Evolutionary conservation across 371 early-diverging fungal genomes (phyloP).

Genomic region (Actinomucor elegans): DNA sequence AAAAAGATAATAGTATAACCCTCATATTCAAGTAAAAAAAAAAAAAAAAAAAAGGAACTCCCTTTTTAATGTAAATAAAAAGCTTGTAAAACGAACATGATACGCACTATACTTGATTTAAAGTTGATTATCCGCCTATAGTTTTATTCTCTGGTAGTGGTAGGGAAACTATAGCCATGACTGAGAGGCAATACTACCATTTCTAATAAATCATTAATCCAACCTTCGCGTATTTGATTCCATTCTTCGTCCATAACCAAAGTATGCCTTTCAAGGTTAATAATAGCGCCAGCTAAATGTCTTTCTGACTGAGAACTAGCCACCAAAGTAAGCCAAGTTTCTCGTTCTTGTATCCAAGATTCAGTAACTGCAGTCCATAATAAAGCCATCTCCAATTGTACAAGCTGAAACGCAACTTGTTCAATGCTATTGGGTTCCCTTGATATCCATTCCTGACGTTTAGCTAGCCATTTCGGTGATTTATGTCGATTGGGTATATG

Average conservation of each 20-base stretch:
- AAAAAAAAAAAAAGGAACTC: no score
- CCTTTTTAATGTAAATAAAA: no score
- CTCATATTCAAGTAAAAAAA: no score
- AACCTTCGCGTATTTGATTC: constrained; percentile 31
- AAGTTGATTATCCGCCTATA: no score
- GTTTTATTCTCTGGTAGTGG: no score
- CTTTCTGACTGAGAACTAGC: constrained; percentile 43
- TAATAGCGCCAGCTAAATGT: constrained; percentile 47
- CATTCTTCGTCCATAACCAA: constrained; percentile 46
- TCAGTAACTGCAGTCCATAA: constrained; percentile 51
- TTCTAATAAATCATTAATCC: constrained; percentile 46
- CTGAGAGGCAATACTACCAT: constrained; percentile 45
- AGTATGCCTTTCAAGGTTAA: constrained; percentile 49
- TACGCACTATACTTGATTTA: no score
- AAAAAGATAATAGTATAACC: no score
- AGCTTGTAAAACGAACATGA: no score
- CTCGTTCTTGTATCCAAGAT: constrained; percentile 48
- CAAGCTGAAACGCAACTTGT: constrained; percentile 44
- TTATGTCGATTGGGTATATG: constrained; percentile 49
- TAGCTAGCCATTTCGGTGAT: constrained; percentile 47
- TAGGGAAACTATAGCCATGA: constrained; percentile 35
- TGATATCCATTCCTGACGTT: constrained; percentile 36
- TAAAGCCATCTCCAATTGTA: constrained; percentile 50
- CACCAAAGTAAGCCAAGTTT: constrained; percentile 49
- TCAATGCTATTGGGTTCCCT: constrained; percentile 41